Conservation (phyloP, 257 asterid species). For the Nicotiana obtusifolia region DNA sequence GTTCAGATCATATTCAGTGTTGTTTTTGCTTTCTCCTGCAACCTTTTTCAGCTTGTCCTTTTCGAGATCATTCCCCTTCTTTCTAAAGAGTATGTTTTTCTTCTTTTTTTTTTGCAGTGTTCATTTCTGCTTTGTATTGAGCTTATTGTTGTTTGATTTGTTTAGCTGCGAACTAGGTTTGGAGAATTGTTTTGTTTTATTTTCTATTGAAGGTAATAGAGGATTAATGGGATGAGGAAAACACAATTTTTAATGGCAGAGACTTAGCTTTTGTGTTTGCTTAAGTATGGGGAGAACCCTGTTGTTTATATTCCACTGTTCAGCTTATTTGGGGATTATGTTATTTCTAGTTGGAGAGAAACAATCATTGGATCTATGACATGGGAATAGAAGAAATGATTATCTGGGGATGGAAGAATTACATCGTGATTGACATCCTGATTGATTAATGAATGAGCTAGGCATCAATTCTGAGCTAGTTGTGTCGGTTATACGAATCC, state of each 20-base stretch:
- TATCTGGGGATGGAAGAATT: neutral
- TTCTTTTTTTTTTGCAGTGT: neutral
- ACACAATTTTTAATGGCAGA: neutral
- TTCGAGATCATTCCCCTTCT: constrained; percentile 87
- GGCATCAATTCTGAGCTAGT: neutral
- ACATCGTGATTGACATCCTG: neutral
- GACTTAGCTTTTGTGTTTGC: neutral
- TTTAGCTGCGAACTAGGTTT: neutral
- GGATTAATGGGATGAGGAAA: neutral
- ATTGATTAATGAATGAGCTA: neutral
- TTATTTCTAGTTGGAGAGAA: neutral
- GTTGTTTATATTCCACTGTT: neutral
- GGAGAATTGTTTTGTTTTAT: neutral
- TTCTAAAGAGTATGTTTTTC: constrained; percentile 56
- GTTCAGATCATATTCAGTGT: constrained; percentile 98
- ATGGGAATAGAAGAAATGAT: neutral
- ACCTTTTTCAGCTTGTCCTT: constrained; percentile 91
- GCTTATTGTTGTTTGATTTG: neutral
- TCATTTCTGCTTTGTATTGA: neutral
- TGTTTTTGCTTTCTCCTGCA: constrained; percentile 93
- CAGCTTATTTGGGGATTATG: neutral
- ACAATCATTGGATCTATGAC: neutral
- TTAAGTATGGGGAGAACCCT: neutral
- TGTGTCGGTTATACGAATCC: neutral
- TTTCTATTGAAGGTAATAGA: neutral